These are phyloP conservation scores for Jamesozyma piceae DNA, from an alignment of 805 yeast genomes.

Conservation along the genomic window DNA sequence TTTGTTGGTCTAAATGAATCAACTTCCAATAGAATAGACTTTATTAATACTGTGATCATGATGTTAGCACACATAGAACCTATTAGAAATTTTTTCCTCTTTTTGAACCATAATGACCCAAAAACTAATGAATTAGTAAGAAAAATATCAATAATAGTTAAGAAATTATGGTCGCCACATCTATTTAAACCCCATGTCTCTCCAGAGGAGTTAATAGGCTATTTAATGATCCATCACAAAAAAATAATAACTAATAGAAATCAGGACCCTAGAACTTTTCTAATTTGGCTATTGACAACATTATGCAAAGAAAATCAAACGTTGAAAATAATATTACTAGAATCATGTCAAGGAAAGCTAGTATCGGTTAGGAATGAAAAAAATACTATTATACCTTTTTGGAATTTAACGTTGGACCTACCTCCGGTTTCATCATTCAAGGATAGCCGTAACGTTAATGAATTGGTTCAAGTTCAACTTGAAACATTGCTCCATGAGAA, in stretches of 20 bases:
- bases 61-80: constrained; percentile 43
- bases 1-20: constrained; percentile 52
- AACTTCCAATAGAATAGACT: constrained; percentile 37
- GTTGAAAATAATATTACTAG: constrained; percentile 24
- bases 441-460: constrained; percentile 36
- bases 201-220: constrained; percentile 54
- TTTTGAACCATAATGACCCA: constrained; percentile 12
- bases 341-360: constrained; percentile 47
- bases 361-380: constrained; percentile 12
- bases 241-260: constrained; percentile 28
- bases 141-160: constrained; percentile 38
- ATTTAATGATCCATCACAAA: constrained; percentile 36
- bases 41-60: constrained; percentile 50
- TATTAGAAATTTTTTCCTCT: constrained; percentile 40
- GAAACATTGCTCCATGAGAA: constrained; percentile 34
- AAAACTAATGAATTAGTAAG: constrained; percentile 31
- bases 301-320: constrained; percentile 29
- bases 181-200: constrained; percentile 51
- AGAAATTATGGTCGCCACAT: constrained; percentile 54
- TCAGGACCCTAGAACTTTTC: constrained; percentile 45
- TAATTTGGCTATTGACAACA: constrained; percentile 51
- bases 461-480: constrained; percentile 45
- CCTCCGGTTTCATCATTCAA: constrained; percentile 51
- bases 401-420: constrained; percentile 43
- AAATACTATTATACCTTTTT: constrained; percentile 15